Evolutionary conservation across 2,329 filamentous ascomycete species (phyloP), one percentile per base, ranked within the genome.

Genomic region (Sporothrix inflata): DNA sequence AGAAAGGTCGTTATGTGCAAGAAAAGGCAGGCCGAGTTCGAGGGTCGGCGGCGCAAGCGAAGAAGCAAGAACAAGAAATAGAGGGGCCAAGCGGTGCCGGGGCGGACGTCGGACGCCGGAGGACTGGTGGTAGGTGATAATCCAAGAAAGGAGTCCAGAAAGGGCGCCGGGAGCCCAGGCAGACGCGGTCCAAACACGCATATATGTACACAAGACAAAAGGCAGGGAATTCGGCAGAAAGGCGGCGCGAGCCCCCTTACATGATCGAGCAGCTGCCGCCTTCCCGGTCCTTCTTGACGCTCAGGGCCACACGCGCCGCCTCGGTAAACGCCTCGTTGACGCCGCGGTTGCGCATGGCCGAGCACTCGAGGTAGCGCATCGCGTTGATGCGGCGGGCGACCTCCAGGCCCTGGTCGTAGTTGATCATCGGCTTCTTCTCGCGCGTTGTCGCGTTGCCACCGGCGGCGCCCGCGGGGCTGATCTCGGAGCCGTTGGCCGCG

Each of bases 241-340:
- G n/a, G 6, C 14, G 7, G 24, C 47, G 3, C 11, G 34, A 6
- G 19, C 47, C 61, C 40, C 34, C 60, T 55, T 65, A 91, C 89
- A 91, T 90, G 74, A 91, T 80, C 74, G 79, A 78, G 79, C 89
- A 91, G 78, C 88, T 89, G 74, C 84, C 84, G 73, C 89, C 87
- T 74, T 90, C 88, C 77, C 88, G 86, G 74, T 88, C 88, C 77
- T 89, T 88, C 83, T 88, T 90, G 72, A 91, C 89, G 76, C 89
- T 90, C 71, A 99, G 86, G 16, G 96, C 96, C 47, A 99, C 96
- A 78, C 97, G 92, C 30, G 96, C 95, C 53, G 96, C 96, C 85
- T 99, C 96, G 53, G 96, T 98, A 79, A 99, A 99, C 57, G 96
- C 96, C 83, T 99, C 96, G 82, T 98, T 98, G 79, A 99, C 97